Evolutionary conservation across 2,329 filamentous ascomycete genomes (phyloP), one percentile per base, ranked within the genome.

Genomic region (Neofusicoccum laricinum): DNA sequence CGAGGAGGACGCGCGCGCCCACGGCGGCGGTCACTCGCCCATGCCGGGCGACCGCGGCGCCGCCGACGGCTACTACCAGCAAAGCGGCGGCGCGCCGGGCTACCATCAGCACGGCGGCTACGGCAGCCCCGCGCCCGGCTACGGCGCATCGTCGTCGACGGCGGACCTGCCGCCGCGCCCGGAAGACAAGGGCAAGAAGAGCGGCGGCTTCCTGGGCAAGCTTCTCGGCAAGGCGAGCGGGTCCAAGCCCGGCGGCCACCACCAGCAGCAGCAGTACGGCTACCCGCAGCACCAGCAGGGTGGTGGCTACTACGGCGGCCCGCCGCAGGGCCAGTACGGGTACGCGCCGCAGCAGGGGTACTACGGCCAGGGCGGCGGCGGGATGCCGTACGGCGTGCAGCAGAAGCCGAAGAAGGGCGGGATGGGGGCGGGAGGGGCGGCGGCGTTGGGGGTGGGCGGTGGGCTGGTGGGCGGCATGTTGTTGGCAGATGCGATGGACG

Each of bases 401-500:
- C 40, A 46, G 21, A 78, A 73, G 48, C 76, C 78, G 66, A 66
- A 82, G 81, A 70, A 78, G 25, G 79, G 80, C 34, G 84, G 84
- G 2, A 81, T 94, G 78, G 91, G 91, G n/a, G 83, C 85, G 66
- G 86, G 84, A 1, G 92, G 91, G 53, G 92, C 88, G 59, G 87
- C 89, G 8, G 91, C 91, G 21, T 80, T 96, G 48, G 93, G 93
- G 79, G 76, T 91, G 3, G 93, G 92, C 69, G 93, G 90, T 67
- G 93, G 93, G 76, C 72, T 97, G 73, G 71, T 97, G 1, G 93
- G 92, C 69, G 93, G 93, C 63, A 85, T 87, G 67, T 67, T 96
- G 71, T 77, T 96, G 36, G 88, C 84, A 2, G 82, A 90, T 71
- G 88, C 88, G 1, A 82, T 93, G 58, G 79, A 90, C 64, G 85